phyloP scores from a whole-genome alignment of 1,284 basidiomycete genomes.

The Ustilago lituana region DNA sequence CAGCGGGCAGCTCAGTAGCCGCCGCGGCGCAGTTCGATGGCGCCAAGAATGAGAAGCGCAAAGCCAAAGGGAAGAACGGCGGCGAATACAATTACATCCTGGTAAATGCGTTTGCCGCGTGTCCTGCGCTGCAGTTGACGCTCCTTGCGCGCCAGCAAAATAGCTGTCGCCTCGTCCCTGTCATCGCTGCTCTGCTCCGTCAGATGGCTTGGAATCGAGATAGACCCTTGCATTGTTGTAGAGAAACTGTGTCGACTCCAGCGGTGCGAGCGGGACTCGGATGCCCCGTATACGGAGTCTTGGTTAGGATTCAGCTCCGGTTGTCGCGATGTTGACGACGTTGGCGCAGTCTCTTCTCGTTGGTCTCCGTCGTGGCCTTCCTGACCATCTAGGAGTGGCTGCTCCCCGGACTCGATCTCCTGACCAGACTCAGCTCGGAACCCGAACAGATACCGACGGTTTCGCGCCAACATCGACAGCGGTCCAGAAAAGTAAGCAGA shows the following conservation, averaged over 20 bases:
- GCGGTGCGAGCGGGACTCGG: neutral
- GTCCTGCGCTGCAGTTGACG: constrained; percentile 56
- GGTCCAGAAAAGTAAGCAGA: constrained; percentile 45
- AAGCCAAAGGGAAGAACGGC: constrained; percentile 52
- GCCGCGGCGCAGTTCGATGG: constrained; percentile 43
- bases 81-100: constrained; percentile 52
- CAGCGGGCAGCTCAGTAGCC: constrained; percentile 30
- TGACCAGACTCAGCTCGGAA: constrained; percentile 17
- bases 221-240: constrained; percentile 10
- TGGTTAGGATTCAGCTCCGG: no score
- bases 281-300: neutral
- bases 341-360: neutral
- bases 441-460: constrained; percentile 39
- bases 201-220: constrained; percentile 42
- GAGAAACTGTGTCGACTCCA: constrained; percentile 15
- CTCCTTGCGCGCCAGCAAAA: constrained; percentile 63
- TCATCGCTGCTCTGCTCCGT: constrained; percentile 40
- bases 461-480: constrained; percentile 45
- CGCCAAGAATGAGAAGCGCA: constrained; percentile 43
- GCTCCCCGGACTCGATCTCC: constrained; percentile 17
- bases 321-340: neutral
- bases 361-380: constrained; percentile 1
- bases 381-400: constrained; percentile 36
- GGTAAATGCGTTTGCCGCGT: constrained; percentile 45
- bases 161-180: constrained; percentile 57